These are phyloP conservation scores for Kitagawia praeruptora DNA, from an alignment of 129 eudicot species.

Conservation along the genomic window DNA sequence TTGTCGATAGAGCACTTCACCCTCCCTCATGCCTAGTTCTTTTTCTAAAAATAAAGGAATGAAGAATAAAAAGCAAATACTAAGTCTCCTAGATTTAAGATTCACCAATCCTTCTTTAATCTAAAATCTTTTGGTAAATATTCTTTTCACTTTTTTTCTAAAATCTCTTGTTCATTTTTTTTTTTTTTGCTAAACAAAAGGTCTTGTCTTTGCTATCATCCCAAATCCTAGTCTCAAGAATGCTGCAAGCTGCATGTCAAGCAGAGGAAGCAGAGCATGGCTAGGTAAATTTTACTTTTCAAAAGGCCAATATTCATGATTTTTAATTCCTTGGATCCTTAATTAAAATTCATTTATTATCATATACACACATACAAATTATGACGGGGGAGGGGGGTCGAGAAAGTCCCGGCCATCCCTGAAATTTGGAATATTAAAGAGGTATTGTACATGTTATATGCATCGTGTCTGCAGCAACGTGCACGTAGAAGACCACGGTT, in stretches of 20 bases:
- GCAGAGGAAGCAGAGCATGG: not conserved
- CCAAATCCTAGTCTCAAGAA: not conserved
- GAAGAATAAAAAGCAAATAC: not conserved
- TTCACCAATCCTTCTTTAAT: not conserved
- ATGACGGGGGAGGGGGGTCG: too few species aligned
- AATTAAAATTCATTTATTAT: not conserved
- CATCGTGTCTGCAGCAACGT: too few species aligned
- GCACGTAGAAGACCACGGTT: too few species aligned
- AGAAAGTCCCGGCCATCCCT: too few species aligned
- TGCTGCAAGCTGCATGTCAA: constrained; percentile 1
- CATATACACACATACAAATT: too few species aligned
- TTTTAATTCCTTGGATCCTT: not conserved
- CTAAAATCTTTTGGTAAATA: not conserved
- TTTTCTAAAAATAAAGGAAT: too few species aligned
- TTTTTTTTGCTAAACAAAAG: not conserved
- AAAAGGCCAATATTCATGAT: not conserved
- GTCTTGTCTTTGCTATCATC: not conserved
- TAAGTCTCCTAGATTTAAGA: not conserved
- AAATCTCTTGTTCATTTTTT: not conserved
- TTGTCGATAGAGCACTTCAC: too few species aligned
- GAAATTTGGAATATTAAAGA: too few species aligned
- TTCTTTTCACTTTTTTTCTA: not conserved
- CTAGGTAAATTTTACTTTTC: not conserved
- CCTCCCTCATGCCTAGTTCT: too few species aligned
- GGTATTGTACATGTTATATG: too few species aligned